Evolutionary conservation across 768 basidiomycete species (phyloP).

Genomic region (Tylopilus balloui): DNA sequence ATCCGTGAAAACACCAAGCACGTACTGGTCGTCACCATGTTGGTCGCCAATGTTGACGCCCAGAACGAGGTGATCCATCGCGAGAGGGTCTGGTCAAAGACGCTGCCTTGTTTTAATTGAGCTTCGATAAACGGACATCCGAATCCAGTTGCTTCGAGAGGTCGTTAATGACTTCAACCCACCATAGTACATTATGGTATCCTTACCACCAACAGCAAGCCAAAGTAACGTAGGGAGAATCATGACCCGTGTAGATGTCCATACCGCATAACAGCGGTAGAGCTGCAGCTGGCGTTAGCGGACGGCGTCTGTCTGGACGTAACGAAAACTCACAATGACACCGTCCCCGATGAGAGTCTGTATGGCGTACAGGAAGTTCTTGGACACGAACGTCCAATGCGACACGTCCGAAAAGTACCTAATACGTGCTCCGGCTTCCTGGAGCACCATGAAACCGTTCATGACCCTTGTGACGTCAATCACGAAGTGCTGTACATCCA

Average conservation of each 20-base stretch:
- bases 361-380: conserved; percentile 20
- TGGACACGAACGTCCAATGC: conserved; percentile 28
- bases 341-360: conserved; percentile 31
- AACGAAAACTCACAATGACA: conserved; percentile 21
- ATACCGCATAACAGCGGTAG: conserved; percentile 31
- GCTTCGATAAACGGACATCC: conserved; percentile 17
- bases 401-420: conserved; percentile 25
- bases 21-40: conserved; percentile 32
- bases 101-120: conserved; percentile 1
- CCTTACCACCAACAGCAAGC: conserved; percentile 25
- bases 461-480: conserved; percentile 24
- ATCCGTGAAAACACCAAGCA: background rate
- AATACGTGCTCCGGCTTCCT: conserved; percentile 18
- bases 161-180: background rate
- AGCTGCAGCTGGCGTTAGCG: conserved; percentile 14
- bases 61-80: conserved; percentile 36
- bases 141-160: conserved; percentile 17
- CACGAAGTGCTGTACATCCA: conserved; percentile 20
- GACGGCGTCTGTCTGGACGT: background rate
- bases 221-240: conserved; percentile 29
- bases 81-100: conserved; percentile 27
- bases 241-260: conserved; percentile 28
- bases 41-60: conserved; percentile 30
- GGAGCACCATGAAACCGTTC: conserved; percentile 24
- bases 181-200: background rate